Conservation (phyloP, 2,329 filamentous ascomycete species). For the Fusarium pininemorale region DNA sequence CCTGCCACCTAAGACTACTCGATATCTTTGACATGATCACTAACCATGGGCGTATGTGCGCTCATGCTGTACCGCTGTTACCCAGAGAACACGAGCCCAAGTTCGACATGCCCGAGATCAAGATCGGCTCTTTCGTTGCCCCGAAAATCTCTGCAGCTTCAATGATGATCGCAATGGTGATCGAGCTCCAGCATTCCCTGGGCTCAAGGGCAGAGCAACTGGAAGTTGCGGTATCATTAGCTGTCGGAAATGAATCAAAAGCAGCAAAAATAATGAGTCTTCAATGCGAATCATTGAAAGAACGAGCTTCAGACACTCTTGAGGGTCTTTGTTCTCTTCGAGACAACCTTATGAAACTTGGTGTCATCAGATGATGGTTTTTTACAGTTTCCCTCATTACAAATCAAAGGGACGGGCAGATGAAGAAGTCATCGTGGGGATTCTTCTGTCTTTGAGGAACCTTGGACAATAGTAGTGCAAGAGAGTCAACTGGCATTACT, state of each 20-base stretch:
- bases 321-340: constrained; percentile 19
- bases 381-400: not conserved
- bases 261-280: constrained; percentile 36
- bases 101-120: constrained; percentile 52
- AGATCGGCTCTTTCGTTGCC: constrained; percentile 52
- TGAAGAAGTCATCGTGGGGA: not conserved
- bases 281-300: constrained; percentile 43
- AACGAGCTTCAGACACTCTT: constrained; percentile 32
- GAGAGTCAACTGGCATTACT: not conserved
- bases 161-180: constrained; percentile 46
- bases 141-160: constrained; percentile 46
- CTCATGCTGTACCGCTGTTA: constrained; percentile 40
- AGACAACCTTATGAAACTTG: constrained; percentile 14
- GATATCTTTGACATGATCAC: constrained; percentile 50
- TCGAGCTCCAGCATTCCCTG: constrained; percentile 45
- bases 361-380: constrained; percentile 10
- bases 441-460: not conserved
- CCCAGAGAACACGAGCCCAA: constrained; percentile 43
- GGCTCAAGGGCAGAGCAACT: constrained; percentile 26
- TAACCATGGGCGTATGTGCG: constrained; percentile 46
- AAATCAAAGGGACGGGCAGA: not conserved
- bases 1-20: constrained; percentile 50
- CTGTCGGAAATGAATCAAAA: constrained; percentile 9
- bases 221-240: constrained; percentile 2
- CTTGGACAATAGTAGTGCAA: not conserved